phyloP scores from a whole-genome alignment of 192 early-diverging fungal genomes.

The Cetraspora pellucida region DNA sequence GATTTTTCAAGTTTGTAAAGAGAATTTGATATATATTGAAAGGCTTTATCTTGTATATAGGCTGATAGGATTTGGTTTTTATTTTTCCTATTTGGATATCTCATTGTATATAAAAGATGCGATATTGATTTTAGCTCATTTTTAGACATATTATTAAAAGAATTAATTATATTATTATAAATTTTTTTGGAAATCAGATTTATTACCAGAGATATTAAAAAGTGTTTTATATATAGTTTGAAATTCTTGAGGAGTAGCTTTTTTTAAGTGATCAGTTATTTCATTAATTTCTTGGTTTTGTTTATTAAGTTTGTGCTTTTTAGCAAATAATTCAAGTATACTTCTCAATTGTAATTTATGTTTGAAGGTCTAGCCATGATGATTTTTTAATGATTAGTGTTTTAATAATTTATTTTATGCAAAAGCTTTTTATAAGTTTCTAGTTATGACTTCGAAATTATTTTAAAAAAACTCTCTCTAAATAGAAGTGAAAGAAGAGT shows the following conservation, averaged over 20 bases:
- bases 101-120: neutral
- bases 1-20: neutral
- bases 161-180: neutral
- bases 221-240: neutral
- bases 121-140: no score
- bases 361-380: constrained; percentile 1
- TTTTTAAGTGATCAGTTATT: neutral
- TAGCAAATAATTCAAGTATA: neutral
- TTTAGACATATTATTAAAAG: neutral
- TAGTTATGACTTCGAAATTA: no score
- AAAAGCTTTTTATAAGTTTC: no score
- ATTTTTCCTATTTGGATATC: neutral
- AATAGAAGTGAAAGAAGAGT: no score
- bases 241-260: neutral
- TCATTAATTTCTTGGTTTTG: no score
- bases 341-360: neutral
- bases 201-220: neutral
- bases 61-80: neutral
- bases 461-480: no score
- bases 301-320: neutral
- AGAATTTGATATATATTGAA: neutral
- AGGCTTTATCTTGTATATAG: neutral
- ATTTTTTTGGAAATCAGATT: neutral
- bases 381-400: no score
- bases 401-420: no score